Conservation (phyloP, 805 yeast species). For the Suhomyces vadensis region DNA sequence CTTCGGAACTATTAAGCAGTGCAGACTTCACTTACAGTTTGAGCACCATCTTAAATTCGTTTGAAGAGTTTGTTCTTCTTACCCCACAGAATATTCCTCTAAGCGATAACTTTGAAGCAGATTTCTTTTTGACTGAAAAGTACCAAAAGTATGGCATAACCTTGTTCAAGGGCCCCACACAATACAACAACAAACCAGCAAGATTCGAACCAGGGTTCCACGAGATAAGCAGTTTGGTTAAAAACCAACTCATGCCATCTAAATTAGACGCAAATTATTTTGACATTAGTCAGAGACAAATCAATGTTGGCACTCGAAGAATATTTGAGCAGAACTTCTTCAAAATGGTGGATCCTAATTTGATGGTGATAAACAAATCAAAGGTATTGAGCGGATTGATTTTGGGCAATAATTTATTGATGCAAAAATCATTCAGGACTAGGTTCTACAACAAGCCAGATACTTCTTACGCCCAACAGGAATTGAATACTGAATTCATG, state of each 20-base stretch:
- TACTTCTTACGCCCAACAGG: constrained; percentile 4
- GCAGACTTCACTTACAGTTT: constrained; percentile 16
- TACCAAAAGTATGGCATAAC: constrained; percentile 25
- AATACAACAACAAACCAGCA: constrained; percentile 17
- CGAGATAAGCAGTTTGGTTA: constrained; percentile 29
- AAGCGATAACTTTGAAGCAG: constrained; percentile 11
- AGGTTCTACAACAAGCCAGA: constrained; percentile 18
- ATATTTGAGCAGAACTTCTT: constrained; percentile 24
- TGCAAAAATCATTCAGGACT: constrained; percentile 19
- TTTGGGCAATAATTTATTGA: constrained; percentile 25
- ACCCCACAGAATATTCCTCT: constrained; percentile 31
- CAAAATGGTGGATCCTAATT: constrained; percentile 27
- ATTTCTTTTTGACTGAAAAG: constrained; percentile 19
- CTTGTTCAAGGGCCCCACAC: constrained; percentile 31
- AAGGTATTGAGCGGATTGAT: constrained; percentile 30
- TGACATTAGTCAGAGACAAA: constrained; percentile 14
- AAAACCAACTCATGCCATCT: constrained; percentile 20
- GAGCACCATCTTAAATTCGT: constrained; percentile 34
- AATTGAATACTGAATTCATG: constrained; percentile 20
- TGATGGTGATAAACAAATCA: constrained; percentile 30
- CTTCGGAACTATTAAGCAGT: not conserved
- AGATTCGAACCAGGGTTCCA: constrained; percentile 29
- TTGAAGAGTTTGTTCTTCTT: constrained; percentile 31
- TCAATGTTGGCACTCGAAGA: constrained; percentile 13
- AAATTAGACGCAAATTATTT: constrained; percentile 21